Evolutionary conservation across 1,139 yeast genomes (phyloP), one percentile per base, ranked within the genome.

Genomic region (Yamadazyma jaroonii): DNA sequence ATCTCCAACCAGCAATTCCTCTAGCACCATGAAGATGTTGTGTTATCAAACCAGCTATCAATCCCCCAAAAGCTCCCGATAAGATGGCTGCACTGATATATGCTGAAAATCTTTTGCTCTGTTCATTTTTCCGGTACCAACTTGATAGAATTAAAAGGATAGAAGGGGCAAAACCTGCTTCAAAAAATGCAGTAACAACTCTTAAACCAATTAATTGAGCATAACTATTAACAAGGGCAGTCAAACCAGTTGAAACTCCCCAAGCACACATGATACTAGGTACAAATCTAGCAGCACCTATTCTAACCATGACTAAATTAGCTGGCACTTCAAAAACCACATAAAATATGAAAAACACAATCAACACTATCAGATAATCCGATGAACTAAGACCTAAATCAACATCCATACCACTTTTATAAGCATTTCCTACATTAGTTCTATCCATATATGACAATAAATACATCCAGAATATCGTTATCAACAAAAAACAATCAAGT

Each of bases 251-350:
- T 3, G 66, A 61, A 1, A 60, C 46, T 7, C 74, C 74, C 74
- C 74, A 68, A 29, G 57, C 47, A 4, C 62, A 42, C 17, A 67
- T 45, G 9, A 64, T 52, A 43, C 62, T 61, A 9, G 70, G 59
- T 12, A 63, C 50, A 2, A 71, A 63, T 23, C 57, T 55, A 32
- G 46, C 51, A 11, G 39, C 33, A 11, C 39, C 39, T 6, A 32
- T 12, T 8, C 20, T 36, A 39, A 67, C 73, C 34, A 68, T 54
- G 26, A 56, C 47, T 37, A 56, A 50, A 0, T 68, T 59, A 25
- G 62, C 61, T 24, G 70, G 43, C 2, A 75, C 72, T 37, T 67
- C 76, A 15, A 70, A 73, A 37, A 67, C 57, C 33, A 72, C 62
- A 42, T 69, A 70, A 1, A 74, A 69, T 33, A 61, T 67, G 40